These are phyloP conservation scores for Chlamydomonas schloesseri DNA, from an alignment of 139 green algal species.

Conservation along the genomic window DNA sequence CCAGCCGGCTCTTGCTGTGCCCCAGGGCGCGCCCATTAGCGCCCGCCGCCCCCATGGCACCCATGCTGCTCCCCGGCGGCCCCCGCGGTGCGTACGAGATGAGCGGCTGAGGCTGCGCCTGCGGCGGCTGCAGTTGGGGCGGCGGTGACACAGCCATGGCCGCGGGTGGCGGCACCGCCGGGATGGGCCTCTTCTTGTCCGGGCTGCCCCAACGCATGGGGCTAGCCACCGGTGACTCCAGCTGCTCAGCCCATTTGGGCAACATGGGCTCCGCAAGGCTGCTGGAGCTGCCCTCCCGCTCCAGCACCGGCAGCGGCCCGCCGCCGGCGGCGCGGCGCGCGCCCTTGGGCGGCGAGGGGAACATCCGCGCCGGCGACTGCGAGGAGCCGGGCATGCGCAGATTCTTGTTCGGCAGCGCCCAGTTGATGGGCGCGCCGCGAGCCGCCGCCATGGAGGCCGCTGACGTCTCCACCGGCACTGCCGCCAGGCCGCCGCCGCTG, in stretches of 20 bases:
- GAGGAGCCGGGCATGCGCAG: not conserved
- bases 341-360: constrained; percentile 18
- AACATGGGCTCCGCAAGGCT: constrained; percentile 10
- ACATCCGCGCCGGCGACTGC: not conserved
- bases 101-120: not conserved
- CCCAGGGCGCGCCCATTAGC: too few relatives aligned
- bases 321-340: not conserved
- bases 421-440: not conserved
- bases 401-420: constrained; percentile 18
- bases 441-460: not conserved
- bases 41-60: too few relatives aligned
- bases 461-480: not conserved
- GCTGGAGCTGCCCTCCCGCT: not conserved
- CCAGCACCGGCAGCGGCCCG: not conserved
- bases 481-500: not conserved
- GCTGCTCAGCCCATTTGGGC: constrained; percentile 28
- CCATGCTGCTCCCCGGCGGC: not conserved
- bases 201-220: not conserved
- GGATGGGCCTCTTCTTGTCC: not conserved
- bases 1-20: too few relatives aligned
- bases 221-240: constrained; percentile 5
- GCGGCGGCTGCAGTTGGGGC: not conserved
- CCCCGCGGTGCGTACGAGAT: not conserved
- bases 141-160: not conserved
- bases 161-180: not conserved